These are phyloP conservation scores for Gaultheria prostrata DNA, from an alignment of 148 eudicot species.

Conservation along the genomic window DNA sequence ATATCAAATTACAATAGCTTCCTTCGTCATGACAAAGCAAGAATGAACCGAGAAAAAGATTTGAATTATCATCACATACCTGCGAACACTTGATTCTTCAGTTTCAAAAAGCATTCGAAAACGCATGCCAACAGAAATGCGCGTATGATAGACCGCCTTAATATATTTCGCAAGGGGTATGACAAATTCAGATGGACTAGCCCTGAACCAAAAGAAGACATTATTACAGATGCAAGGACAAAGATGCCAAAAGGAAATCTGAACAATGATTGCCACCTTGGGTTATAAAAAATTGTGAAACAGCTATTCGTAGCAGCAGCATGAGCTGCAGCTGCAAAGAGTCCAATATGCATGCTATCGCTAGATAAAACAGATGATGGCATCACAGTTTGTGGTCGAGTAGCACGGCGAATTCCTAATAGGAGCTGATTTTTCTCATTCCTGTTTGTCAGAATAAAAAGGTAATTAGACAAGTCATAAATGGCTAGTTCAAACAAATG, in stretches of 20 bases:
- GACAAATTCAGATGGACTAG: constrained; percentile 92
- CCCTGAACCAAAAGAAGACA: constrained; percentile 42
- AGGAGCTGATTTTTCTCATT: constrained; percentile 91
- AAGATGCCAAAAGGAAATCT: neutral
- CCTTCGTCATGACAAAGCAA: neutral
- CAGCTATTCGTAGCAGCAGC: constrained; percentile 93
- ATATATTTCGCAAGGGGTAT: constrained; percentile 82
- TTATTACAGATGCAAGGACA: constrained; percentile 14
- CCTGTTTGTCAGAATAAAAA: constrained; percentile 35
- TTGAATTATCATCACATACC: constrained; percentile 38
- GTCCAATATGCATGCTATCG: constrained; percentile 98
- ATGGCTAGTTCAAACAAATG: neutral
- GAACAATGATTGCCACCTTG: constrained; percentile 47
- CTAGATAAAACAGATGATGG: constrained; percentile 96
- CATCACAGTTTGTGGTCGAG: constrained; percentile 86
- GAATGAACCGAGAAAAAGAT: neutral
- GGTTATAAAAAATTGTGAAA: constrained; percentile 81
- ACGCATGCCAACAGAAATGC: constrained; percentile 95
- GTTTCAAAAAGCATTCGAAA: constrained; percentile 97
- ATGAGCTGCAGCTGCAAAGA: constrained; percentile 96
- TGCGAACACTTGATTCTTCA: constrained; percentile 93
- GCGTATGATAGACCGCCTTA: constrained; percentile 87
- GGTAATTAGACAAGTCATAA: neutral
- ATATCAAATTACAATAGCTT: neutral
- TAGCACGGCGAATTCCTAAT: constrained; percentile 93